These are phyloP conservation scores for Cenchrus fungigraminus DNA, from an alignment of 176 grass and related monocot species.

Conservation along the genomic window DNA sequence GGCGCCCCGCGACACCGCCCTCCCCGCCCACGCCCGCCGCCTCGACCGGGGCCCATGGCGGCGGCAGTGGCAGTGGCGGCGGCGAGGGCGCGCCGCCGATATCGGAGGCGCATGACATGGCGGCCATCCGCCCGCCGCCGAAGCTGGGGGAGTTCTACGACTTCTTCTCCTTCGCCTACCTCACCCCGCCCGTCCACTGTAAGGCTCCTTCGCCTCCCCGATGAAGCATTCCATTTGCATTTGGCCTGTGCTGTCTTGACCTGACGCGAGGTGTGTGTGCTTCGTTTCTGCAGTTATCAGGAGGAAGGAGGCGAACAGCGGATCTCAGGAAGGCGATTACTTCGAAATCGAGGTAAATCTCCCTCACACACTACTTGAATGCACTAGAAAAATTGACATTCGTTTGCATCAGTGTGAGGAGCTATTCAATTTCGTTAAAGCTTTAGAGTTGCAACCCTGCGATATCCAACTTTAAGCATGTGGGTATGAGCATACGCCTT, in stretches of 20 bases:
- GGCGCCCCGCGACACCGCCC: constrained; percentile 40
- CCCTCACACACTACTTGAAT: neutral
- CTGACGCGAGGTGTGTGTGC: neutral
- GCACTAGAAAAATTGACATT: neutral
- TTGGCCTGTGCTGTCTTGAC: neutral
- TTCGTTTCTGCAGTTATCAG: constrained; percentile 68
- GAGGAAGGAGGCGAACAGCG: constrained; percentile 61
- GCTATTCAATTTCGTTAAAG: neutral
- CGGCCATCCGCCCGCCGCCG: constrained; percentile 74
- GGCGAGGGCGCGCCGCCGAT: constrained; percentile 53
- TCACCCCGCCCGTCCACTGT: constrained; percentile 87
- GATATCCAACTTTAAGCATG: neutral
- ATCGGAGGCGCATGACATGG: constrained; percentile 93
- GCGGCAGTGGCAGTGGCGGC: neutral
- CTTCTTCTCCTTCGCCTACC: constrained; percentile 94
- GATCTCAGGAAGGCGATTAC: constrained; percentile 67
- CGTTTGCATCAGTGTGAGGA: neutral
- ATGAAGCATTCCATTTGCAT: neutral
- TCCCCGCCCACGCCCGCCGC: constrained; percentile 27
- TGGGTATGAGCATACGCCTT: neutral
- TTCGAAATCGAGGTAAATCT: constrained; percentile 81
- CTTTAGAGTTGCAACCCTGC: neutral
- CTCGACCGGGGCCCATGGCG: constrained; percentile 35
- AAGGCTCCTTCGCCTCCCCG: constrained; percentile 13
- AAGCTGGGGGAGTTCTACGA: constrained; percentile 96